Percentiles rank a stretch among this genome's conserved stretches.
These are phyloP conservation scores for Phialophora tarda DNA, from an alignment of 2,329 filamentous ascomycete genomes.

Conservation along the genomic window DNA sequence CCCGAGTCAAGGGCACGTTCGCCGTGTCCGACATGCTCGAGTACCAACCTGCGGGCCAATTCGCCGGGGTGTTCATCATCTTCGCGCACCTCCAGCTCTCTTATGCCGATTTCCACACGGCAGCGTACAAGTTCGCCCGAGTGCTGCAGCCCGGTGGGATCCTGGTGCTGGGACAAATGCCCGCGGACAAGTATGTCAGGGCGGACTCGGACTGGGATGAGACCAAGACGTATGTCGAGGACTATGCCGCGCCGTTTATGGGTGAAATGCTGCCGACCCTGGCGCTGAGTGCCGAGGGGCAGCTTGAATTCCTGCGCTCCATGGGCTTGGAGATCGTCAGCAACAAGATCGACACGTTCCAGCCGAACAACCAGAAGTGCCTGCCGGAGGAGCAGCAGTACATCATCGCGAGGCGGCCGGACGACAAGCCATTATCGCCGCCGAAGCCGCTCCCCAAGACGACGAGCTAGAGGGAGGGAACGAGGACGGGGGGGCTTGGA, in stretches of 20 bases:
- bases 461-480: not conserved
- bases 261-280: slow-evolving; percentile 37
- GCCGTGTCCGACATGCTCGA: slow-evolving; percentile 40
- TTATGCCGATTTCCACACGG: slow-evolving; percentile 41
- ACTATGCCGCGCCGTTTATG: slow-evolving; percentile 39
- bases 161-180: slow-evolving; percentile 42
- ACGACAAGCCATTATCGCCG: slow-evolving; percentile 13
- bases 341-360: slow-evolving; percentile 37
- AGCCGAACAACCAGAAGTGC: slow-evolving; percentile 37
- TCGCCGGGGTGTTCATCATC: slow-evolving; percentile 43
- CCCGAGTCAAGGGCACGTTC: slow-evolving; percentile 36
- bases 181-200: slow-evolving; percentile 38
- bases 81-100: slow-evolving; percentile 42
- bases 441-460: slow-evolving; percentile 28
- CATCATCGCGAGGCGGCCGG: slow-evolving; percentile 26
- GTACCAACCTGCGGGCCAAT: slow-evolving; percentile 37
- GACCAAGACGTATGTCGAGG: slow-evolving; percentile 40
- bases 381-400: slow-evolving; percentile 34
- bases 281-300: slow-evolving; percentile 38
- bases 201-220: slow-evolving; percentile 34
- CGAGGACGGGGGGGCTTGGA: not conserved
- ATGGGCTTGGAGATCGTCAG: slow-evolving; percentile 40
- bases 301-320: slow-evolving; percentile 35
- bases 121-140: slow-evolving; percentile 37
- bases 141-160: slow-evolving; percentile 40